Evolutionary conservation across 768 basidiomycete genomes (phyloP), one percentile per base, ranked within the genome.

Genomic region (Suillus variegatus): DNA sequence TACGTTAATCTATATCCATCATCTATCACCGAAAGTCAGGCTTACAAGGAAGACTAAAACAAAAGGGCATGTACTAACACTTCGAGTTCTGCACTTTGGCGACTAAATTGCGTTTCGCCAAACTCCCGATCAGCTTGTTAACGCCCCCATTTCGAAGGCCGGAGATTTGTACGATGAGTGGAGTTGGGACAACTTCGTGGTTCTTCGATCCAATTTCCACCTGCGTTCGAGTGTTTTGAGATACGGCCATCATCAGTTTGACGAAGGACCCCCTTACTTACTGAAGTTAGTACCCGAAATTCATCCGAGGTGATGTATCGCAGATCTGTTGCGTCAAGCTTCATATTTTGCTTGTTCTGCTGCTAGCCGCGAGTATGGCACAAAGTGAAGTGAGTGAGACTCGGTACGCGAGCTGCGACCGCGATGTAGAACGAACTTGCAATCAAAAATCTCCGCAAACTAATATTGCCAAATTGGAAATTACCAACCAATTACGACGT

Each of bases 161-260:
- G 4, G 95, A 95, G 51, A 99, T 91, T 76, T 97, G 94, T 5
- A 91, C 89, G 67, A 99, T 93, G 69, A 99, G 86, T 0, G 86
- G 78, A 9, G 92, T 89, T 3, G 97, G 97, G 16, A 99, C 96
- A 44, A 97, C 85, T 77, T 99, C 93, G 73, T 99, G 97, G 75
- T 99, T 99, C 82, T 97, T 97, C 5, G 93, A 95, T 22, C 97
- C 97, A 85, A 97, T 94, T 81, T 99, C 97, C 43, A 93, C 93
- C 96, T 98, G 60, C 3, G 41, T 60, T 60, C 25, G 20, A 32
- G 40, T 28, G 57, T 58, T 54, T 38, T 12, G 18, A 18, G 32
- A 63, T 18, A n/a, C 2, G 32, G 51, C 41, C 35, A 56, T 49
- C 41, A 71, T 49, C 41, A 71, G 61, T 49, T 38, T 28, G 20